Evolutionary conservation across 73 alveolate species (phyloP), one percentile per base, ranked within the genome.

Genomic region (Paramecium caudatum): DNA sequence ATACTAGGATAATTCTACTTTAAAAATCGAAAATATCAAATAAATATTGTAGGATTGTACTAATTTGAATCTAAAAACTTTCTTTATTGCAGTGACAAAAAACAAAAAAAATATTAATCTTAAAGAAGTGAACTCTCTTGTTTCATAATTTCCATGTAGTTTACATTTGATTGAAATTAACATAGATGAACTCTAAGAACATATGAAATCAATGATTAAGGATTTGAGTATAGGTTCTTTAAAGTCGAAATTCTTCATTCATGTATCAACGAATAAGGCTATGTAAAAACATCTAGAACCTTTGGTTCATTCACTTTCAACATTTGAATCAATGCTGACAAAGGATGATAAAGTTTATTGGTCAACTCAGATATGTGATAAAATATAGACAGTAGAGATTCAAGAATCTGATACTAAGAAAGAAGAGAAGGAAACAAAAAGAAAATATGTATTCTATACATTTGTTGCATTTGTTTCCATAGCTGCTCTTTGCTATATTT

Each of bases 101-200:
- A 23, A 55, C 30, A 55, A 55, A 27, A 15, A 43, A 27, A 19
- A 55, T 27, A 17, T 43, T 0, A 55, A 19, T 55, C 2, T 19
- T 1, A 55, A 55, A 27, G 80, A 55, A 55, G 10, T 55, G 2
- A 55, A 43, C 23, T 55, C 23, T 2, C 7, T 55, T 5, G 80
- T 55, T 55, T 37, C 9, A 1, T 27, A 55, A 55, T 55, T 55
- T 55, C 80, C 80, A 55, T 55, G 80, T 55, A 55, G 80, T 55
- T 23, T 55, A 5, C 23, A 21, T 23, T 12, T 55, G 9, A 5
- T 25, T 1, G 80, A 55, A 10, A 21, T 43, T 23, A 21, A 3
- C 13, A 55, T 55, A 10, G 9, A 55, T 1, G n/a, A 55, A 27
- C 4, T 55, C 9, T 37, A 55, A 10, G 0, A 4, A 0, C 46